phyloP scores from a whole-genome alignment of 2,329 filamentous ascomycete genomes.

The Aspergillus tubingensis region DNA sequence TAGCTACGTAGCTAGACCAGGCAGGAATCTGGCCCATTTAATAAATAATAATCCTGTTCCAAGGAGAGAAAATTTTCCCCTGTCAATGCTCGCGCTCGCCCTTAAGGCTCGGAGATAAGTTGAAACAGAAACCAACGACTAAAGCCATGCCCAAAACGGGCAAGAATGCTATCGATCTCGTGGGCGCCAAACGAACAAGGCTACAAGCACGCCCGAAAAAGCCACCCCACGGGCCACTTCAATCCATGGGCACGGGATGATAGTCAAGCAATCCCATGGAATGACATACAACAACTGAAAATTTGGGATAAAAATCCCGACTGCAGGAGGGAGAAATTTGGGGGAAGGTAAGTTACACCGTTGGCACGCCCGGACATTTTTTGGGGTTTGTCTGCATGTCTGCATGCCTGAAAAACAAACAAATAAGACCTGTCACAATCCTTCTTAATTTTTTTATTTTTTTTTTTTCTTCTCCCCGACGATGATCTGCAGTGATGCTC shows the following conservation, averaged over 20 bases:
- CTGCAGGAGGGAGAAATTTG: background rate
- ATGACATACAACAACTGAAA: background rate
- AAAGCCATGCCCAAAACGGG: background rate
- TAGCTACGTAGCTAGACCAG: too few relatives aligned
- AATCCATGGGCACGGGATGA: background rate
- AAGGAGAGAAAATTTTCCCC: background rate
- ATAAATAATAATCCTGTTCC: too few relatives aligned
- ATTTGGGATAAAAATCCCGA: background rate
- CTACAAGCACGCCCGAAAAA: background rate
- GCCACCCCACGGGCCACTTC: background rate
- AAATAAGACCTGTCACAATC: background rate
- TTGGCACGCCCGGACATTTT: background rate
- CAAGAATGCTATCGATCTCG: background rate
- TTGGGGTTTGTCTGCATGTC: background rate
- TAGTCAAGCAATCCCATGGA: too few relatives aligned
- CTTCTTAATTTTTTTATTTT: too few relatives aligned
- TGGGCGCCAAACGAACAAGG: background rate
- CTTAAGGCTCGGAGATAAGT: background rate
- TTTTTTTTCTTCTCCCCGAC: background rate
- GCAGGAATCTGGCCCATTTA: too few relatives aligned
- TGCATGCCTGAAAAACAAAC: background rate
- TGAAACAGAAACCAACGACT: background rate
- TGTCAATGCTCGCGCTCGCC: background rate
- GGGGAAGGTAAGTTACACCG: background rate
- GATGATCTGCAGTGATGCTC: background rate